phyloP scores from a whole-genome alignment of 345 rosid species.

The Populus nigra region DNA sequence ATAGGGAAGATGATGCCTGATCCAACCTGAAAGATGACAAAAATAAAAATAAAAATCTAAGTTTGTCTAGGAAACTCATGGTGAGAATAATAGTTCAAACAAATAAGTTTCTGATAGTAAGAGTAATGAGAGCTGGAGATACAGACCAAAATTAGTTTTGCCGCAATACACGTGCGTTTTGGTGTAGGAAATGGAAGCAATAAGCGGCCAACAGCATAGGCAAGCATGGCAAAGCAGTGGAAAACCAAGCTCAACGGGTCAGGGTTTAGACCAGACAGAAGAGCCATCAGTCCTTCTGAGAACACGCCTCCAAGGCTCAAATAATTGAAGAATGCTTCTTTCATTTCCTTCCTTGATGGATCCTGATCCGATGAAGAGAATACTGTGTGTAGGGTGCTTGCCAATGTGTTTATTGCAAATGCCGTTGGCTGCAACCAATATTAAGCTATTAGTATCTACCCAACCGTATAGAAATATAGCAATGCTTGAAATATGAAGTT shows the following conservation, averaged over 20 bases:
- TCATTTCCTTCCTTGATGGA: not conserved
- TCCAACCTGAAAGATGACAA: no score
- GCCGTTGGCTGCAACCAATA: no score
- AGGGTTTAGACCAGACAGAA: not conserved
- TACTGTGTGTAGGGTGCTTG: not conserved
- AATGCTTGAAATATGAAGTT: no score
- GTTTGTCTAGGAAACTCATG: no score
- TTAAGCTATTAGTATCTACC: not conserved
- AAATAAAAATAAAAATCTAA: no score
- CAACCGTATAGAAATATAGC: not conserved
- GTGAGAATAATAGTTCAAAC: no score
- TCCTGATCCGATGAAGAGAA: not conserved
- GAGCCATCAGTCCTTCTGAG: not conserved
- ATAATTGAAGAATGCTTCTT: not conserved
- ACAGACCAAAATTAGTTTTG: not conserved
- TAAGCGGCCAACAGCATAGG: not conserved
- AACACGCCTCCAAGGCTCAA: constrained; percentile 7
- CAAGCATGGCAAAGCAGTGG: not conserved
- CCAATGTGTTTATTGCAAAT: not conserved
- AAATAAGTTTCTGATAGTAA: not conserved
- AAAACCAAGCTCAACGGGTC: not conserved
- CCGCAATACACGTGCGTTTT: not conserved
- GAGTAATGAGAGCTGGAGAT: not conserved
- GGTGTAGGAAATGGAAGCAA: not conserved
- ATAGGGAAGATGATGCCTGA: not conserved